phyloP scores from a whole-genome alignment of 306 rosid genomes.

The Dryas drummondii region DNA sequence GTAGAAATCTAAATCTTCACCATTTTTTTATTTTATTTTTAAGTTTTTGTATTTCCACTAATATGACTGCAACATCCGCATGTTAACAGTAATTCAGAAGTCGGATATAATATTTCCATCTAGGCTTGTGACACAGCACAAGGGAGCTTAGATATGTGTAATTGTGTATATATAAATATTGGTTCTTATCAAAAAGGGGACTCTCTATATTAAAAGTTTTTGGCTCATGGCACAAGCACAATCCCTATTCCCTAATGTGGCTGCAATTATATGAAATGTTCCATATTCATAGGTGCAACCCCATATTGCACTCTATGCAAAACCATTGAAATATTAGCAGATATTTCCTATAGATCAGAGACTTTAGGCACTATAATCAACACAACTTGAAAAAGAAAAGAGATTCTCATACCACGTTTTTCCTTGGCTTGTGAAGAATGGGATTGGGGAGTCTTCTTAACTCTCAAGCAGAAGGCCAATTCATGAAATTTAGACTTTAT shows the following conservation, averaged over 20 bases:
- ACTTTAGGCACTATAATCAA: neutral
- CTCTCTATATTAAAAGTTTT: neutral
- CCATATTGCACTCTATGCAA: neutral
- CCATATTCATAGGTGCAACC: neutral
- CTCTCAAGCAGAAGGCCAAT: conserved; percentile 53
- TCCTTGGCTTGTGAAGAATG: conserved; percentile 43
- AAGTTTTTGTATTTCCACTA: too few species aligned
- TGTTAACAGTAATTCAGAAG: too few species aligned
- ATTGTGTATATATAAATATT: too few species aligned
- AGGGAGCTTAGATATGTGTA: too few species aligned
- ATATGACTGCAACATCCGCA: too few species aligned
- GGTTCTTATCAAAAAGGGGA: too few species aligned
- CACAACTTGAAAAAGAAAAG: conserved; percentile 16
- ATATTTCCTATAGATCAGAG: neutral
- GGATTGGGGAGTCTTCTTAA: conserved; percentile 38
- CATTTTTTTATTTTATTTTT: too few species aligned
- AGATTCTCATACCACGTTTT: conserved; percentile 53
- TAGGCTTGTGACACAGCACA: too few species aligned
- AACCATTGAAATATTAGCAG: neutral
- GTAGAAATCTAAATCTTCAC: too few species aligned
- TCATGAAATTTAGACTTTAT: conserved; percentile 62
- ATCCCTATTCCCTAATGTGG: neutral
- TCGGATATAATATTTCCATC: too few species aligned
- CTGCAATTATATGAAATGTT: neutral
- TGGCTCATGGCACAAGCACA: neutral